Base-by-base conservation (phyloP, 768 basidiomycete genomes). In the Hebeloma cylindrosporum region DNA sequence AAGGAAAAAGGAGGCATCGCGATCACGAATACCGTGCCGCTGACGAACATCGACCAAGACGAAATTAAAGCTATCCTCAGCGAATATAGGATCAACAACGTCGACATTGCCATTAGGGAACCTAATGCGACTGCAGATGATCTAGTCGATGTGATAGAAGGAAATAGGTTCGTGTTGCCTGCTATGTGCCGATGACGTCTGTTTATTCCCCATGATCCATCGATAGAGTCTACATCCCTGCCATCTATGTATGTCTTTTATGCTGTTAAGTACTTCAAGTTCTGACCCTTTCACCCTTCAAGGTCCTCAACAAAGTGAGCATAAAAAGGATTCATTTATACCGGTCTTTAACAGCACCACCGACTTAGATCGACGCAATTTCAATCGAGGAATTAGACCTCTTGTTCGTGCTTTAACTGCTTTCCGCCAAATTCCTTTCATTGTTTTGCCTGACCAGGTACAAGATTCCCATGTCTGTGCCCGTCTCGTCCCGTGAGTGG, bases 341-440 rank as follows among this genome's bases (percentile, higher is more conserved):
- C 32, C 31, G 52, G 25, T 29, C 40, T 33, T 48, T 29, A 42
- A 11, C 9, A 27, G 43, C 23, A 26, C 18, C 10, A 46, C 25
- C 10, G 21, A 35, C 28, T n/a, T 48, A 92, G 84, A 93, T 95
- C 60, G 96, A 99, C 64, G 96, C 91, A 14, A 98, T 97, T 59
- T 94, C 92, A 42, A 96, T 98, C 65, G 95, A 98, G 64, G 95
- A 98, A 68, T 80, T 98, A 18, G 95, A 97, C 65, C 77, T 95
- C 44, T 67, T 95, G 74, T 93, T 56, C 55, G 80, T 72, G 29
- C 39, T 45, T 32, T 21, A 7, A 31, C 16, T 34, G 29, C 36
- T 26, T 22, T 21, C 14, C 38, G 32, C 44, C 9, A 41, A 14
- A 32, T 21, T 30, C 33, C 18, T 25, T 14, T 28, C 25, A 22